Evolutionary conservation across 768 basidiomycete genomes (phyloP).

Genomic region (Pleurotus salmoneostramineus): DNA sequence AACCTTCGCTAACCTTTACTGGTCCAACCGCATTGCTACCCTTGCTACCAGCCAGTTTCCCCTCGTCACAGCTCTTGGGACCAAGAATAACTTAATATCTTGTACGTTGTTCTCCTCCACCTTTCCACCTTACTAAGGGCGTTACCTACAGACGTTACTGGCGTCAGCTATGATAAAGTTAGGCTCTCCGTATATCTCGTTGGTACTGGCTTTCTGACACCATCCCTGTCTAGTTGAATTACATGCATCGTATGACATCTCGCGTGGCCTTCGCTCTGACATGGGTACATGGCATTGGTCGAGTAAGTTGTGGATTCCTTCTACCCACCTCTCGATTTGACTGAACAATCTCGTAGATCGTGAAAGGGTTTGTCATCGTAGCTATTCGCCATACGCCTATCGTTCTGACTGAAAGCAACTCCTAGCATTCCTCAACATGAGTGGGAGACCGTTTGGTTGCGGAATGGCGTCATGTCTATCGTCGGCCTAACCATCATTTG

Average conservation of each 20-base stretch:
- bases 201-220: neutral
- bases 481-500: slow-evolving; percentile 25
- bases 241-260: slow-evolving; percentile 7
- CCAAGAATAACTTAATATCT: slow-evolving; percentile 43
- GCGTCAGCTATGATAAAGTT: slow-evolving; percentile 4
- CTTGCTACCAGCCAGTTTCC: slow-evolving; percentile 33
- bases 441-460: slow-evolving; percentile 17
- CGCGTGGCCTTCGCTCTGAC: slow-evolving; percentile 1
- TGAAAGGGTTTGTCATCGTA: neutral
- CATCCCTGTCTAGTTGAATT: neutral
- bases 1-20: slow-evolving; percentile 2
- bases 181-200: neutral
- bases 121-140: neutral
- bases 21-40: slow-evolving; percentile 21
- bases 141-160: neutral
- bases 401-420: neutral
- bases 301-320: neutral
- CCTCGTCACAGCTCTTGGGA: slow-evolving; percentile 38
- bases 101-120: slow-evolving; percentile 6
- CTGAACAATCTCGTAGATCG: neutral
- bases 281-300: slow-evolving; percentile 4
- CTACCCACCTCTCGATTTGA: neutral
- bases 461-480: slow-evolving; percentile 27
- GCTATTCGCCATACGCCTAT: neutral
- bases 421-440: neutral